These are phyloP conservation scores for Euphrasia confusa DNA, from an alignment of 257 asterid genomes.

Conservation along the genomic window DNA sequence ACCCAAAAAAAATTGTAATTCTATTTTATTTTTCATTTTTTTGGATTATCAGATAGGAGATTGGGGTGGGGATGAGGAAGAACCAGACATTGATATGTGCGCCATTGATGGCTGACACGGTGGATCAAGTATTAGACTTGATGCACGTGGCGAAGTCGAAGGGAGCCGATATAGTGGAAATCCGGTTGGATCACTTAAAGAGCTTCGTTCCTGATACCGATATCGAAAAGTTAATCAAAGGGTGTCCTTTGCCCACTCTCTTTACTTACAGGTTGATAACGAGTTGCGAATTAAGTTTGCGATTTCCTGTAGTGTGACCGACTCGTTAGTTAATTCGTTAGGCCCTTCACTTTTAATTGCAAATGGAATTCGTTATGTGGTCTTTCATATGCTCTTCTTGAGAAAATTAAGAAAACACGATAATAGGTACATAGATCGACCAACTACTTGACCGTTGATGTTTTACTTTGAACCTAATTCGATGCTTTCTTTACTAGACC, in stretches of 20 bases:
- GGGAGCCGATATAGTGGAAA: constrained; percentile 91
- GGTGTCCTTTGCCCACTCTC: constrained; percentile 86
- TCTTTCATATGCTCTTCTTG: no score
- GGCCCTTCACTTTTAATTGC: no score
- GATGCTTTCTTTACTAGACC: constrained; percentile 51
- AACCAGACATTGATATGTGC: constrained; percentile 85
- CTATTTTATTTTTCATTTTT: not conserved
- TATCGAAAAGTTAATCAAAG: constrained; percentile 50
- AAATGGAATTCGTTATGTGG: no score
- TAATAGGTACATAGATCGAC: no score
- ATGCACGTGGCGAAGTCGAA: constrained; percentile 67
- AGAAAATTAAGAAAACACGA: no score
- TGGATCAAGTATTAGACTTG: constrained; percentile 59
- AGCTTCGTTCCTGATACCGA: constrained; percentile 49
- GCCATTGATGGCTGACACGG: constrained; percentile 86
- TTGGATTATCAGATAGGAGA: constrained; percentile 42
- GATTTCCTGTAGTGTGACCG: not conserved
- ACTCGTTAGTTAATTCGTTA: not conserved
- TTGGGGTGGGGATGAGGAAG: constrained; percentile 40
- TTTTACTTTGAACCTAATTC: constrained; percentile 16
- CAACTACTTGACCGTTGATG: no score
- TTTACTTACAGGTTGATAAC: constrained; percentile 79
- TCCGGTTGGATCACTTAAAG: constrained; percentile 82
- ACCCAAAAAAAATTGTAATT: not conserved
- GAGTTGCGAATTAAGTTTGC: constrained; percentile 7